phyloP scores from a whole-genome alignment of 371 early-diverging fungal genomes.

The Smittium mucronatum region DNA sequence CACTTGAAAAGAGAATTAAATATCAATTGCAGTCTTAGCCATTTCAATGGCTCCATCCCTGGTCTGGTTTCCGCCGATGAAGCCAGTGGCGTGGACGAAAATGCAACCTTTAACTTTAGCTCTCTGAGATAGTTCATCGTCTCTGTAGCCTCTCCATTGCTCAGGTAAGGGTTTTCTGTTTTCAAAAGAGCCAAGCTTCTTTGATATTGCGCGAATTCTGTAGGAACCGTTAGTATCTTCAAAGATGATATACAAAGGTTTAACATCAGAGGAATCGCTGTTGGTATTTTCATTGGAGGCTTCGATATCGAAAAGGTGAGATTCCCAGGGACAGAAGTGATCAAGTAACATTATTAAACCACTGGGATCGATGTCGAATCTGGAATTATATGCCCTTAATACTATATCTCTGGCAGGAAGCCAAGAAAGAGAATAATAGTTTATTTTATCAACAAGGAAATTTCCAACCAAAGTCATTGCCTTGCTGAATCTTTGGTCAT shows the following conservation, averaged over 20 bases:
- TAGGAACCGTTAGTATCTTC: slow-evolving; percentile 54
- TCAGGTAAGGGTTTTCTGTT: slow-evolving; percentile 84
- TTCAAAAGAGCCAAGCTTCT: slow-evolving; percentile 63
- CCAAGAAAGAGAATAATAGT: slow-evolving; percentile 61
- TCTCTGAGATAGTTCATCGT: slow-evolving; percentile 65
- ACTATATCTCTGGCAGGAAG: slow-evolving; percentile 81
- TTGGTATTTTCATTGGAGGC: slow-evolving; percentile 30
- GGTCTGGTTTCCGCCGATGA: slow-evolving; percentile 70
- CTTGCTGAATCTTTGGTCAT: slow-evolving; percentile 55
- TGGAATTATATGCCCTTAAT: slow-evolving; percentile 43
- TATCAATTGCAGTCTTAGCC: slow-evolving; percentile 39
- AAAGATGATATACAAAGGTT: slow-evolving; percentile 70
- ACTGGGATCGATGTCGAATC: slow-evolving; percentile 45
- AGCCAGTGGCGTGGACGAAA: slow-evolving; percentile 94
- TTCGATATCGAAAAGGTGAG: slow-evolving; percentile 65
- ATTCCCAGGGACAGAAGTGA: slow-evolving; percentile 83
- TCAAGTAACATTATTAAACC: slow-evolving; percentile 76
- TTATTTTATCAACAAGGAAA: slow-evolving; percentile 54
- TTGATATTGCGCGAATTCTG: slow-evolving; percentile 72
- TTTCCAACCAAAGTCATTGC: slow-evolving; percentile 65
- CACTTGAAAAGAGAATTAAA: background rate
- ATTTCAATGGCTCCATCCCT: slow-evolving; percentile 53
- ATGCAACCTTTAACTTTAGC: slow-evolving; percentile 67
- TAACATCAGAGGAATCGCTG: slow-evolving; percentile 7
- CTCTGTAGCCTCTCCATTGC: slow-evolving; percentile 91